Conservation (phyloP, 129 eudicot genomes). For the Gnaphalium uliginosum region DNA sequence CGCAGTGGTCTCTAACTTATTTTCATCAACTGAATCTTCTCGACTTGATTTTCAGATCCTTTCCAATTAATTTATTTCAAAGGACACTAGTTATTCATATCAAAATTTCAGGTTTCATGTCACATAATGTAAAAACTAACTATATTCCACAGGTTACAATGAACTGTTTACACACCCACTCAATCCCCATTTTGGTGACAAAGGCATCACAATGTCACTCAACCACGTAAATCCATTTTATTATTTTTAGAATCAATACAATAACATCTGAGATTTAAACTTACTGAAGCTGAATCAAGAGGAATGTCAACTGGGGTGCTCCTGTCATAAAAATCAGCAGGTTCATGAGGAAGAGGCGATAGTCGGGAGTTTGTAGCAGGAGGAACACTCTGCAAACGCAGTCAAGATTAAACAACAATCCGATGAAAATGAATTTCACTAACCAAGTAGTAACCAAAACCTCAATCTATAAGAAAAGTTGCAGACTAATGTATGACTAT, state of each 20-base stretch:
- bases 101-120: conserved; percentile 3
- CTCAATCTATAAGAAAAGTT: neutral
- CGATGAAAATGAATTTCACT: neutral
- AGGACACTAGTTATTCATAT: neutral
- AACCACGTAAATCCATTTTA: neutral
- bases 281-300: conserved; percentile 75
- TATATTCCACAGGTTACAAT: neutral
- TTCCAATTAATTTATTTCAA: neutral
- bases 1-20: neutral
- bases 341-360: conserved; percentile 96
- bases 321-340: conserved; percentile 93
- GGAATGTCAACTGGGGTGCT: conserved; percentile 91
- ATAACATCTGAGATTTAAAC: conserved; percentile 9
- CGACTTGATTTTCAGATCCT: neutral
- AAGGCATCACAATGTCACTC: neutral
- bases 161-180: conserved; percentile 2
- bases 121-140: neutral
- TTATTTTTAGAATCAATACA: neutral
- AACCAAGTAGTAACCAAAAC: neutral
- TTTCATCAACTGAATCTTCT: neutral
- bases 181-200: neutral
- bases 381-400: conserved; percentile 63
- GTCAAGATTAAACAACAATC: conserved; percentile 6
- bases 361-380: conserved; percentile 79
- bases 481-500: neutral